These are phyloP conservation scores for Ceriops decandra DNA, from an alignment of 345 rosid species.

Conservation along the genomic window DNA sequence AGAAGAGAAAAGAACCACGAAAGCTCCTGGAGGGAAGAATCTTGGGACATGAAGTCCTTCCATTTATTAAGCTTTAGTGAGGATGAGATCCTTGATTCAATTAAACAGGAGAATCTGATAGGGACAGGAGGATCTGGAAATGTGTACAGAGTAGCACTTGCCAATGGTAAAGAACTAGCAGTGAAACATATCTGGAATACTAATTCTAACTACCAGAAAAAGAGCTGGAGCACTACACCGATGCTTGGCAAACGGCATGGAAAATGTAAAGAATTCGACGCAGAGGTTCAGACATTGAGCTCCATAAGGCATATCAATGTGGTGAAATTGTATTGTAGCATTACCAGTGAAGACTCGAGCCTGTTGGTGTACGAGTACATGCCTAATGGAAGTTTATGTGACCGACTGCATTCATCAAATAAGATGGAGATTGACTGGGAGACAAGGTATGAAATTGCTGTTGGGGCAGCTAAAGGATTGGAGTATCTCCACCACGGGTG, in stretches of 20 bases:
- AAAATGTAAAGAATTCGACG: constrained; percentile 62
- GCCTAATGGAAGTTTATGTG: constrained; percentile 95
- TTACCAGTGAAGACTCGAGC: constrained; percentile 87
- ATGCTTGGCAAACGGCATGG: constrained; percentile 45
- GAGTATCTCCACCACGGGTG: constrained; percentile 89
- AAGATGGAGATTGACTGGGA: constrained; percentile 86
- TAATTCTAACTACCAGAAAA: constrained; percentile 29
- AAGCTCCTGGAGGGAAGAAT: constrained; percentile 56
- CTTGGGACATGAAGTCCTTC: constrained; percentile 82
- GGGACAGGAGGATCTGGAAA: constrained; percentile 91
- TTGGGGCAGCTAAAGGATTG: constrained; percentile 81
- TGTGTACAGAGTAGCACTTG: constrained; percentile 65
- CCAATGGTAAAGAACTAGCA: constrained; percentile 72
- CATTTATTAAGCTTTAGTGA: constrained; percentile 62
- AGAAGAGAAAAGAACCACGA: constrained; percentile 42
- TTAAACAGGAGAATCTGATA: constrained; percentile 75
- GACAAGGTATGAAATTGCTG: constrained; percentile 68
- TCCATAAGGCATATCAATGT: constrained; percentile 88
- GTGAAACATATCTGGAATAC: constrained; percentile 73
- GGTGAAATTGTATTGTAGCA: constrained; percentile 89
- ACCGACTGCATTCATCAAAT: constrained; percentile 54
- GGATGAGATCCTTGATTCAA: constrained; percentile 81
- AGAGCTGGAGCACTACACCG: constrained; percentile 50
- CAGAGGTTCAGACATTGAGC: constrained; percentile 84
- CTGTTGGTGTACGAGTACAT: constrained; percentile 84